Evolutionary conservation across 2,329 filamentous ascomycete genomes (phyloP).

Genomic region (Trichoderma afroharzianum): DNA sequence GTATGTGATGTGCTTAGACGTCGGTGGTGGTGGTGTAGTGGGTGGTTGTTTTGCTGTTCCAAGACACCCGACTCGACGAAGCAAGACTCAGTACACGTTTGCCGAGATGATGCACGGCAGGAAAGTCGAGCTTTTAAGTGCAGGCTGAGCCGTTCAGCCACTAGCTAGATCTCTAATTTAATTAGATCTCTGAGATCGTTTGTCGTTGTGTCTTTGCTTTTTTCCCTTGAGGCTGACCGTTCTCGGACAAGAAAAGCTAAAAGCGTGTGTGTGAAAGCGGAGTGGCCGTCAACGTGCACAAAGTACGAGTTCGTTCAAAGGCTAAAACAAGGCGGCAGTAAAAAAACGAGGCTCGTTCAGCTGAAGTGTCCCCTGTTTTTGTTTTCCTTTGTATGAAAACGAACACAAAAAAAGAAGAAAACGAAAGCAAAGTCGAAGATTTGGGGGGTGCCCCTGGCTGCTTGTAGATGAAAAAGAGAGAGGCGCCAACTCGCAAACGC

Average conservation of each 20-base stretch:
- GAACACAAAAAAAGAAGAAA: not conserved
- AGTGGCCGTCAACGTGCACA: not conserved
- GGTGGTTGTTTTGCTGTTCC: not conserved
- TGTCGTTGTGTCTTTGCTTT: not conserved
- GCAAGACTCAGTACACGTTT: not conserved
- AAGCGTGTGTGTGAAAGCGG: conserved; percentile 15
- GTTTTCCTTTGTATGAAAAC: conserved; percentile 12
- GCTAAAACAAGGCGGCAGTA: not conserved
- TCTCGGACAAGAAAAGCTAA: conserved; percentile 8
- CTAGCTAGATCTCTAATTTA: not conserved
- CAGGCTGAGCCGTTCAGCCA: not conserved
- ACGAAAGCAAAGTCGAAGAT: not conserved
- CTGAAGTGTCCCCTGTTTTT: not conserved
- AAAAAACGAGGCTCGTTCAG: conserved; percentile 11
- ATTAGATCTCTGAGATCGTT: not conserved
- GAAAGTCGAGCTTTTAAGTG: not conserved
- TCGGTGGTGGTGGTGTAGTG: not conserved
- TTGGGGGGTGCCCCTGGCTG: not conserved
- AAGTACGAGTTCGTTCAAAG: conserved; percentile 13
- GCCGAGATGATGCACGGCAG: not conserved
- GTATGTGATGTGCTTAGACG: not conserved
- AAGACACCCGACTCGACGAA: not conserved
- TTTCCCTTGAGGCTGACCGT: not conserved
- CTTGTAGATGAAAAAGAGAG: conserved; percentile 1
- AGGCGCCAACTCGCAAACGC: not conserved